Evolutionary conservation across 352 stramenopile species (phyloP), one percentile per base, ranked within the genome.

Genomic region (Phytophthora brassicae): DNA sequence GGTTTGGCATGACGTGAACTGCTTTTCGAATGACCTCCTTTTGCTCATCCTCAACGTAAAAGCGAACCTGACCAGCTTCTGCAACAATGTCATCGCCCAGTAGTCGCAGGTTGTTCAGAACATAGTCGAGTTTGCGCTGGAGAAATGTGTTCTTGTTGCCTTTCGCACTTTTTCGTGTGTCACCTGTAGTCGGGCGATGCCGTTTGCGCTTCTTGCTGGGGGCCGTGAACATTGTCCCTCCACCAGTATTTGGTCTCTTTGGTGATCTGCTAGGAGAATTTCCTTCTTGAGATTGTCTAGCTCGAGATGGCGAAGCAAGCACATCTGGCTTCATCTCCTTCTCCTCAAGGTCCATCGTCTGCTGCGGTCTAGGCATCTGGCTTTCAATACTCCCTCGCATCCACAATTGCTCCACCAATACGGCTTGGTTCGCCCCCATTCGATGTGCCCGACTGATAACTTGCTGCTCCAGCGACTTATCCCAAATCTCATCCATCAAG

Each of bases 401-500:
- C 53, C 92, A 81, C 11, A 98, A 67, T 51, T 97, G 84, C 67
- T 99, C 95, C 19, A 99, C 95, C 8, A 95, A 66, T 8, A 99
- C 86, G 6, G 87, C 77, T 29, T 96, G 88, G 6, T 56, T 95
- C 1, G 96, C 89, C 24, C 97, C 97, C 88, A 99, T 98, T 48
- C 97, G 84, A 81, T 98, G 97, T 0, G 97, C 96, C 49, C 97
- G 82, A 48, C 92, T 95, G 24, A 99, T 83, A 42, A 98, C 94
- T 77, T 99, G 97, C 24, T 96, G 75, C 65, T 98, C 88, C 13
- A 99, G 66, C 12, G 85, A 96, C 55, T 97, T 96, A 69, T 99
- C 96, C 84, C 87, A 98, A 29, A 99, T 97, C 56, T 98, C 88
- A 43, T 99, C 96, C 64, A 98, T 87, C 28, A 99, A 74, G 56